Evolutionary conservation across 768 basidiomycete species (phyloP).

Genomic region (Leucocoprinus birnbaumii): DNA sequence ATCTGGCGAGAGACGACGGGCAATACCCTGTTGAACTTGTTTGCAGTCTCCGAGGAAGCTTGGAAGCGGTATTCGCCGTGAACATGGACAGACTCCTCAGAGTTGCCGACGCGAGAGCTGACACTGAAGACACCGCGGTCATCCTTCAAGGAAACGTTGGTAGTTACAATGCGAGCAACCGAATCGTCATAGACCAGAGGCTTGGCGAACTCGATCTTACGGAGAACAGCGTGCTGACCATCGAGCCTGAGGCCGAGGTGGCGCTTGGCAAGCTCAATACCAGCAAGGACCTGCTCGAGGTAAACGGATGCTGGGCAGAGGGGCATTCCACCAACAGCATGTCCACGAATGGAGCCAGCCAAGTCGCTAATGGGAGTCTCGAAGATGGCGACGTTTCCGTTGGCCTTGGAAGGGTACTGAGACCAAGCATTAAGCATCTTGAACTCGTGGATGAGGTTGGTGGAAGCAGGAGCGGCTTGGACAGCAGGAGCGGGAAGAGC

Average conservation of each 20-base stretch:
- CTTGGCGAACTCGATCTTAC: conserved; percentile 44
- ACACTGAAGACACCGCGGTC: conserved; percentile 44
- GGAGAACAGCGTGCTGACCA: conserved; percentile 15
- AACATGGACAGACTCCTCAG: conserved; percentile 36
- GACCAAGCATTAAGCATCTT: conserved; percentile 9
- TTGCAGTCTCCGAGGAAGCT: conserved; percentile 23
- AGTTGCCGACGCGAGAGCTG: conserved; percentile 31
- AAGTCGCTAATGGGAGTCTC: conserved; percentile 50
- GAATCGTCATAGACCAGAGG: conserved; percentile 43
- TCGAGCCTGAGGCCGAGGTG: conserved; percentile 1
- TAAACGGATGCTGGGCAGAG: conserved; percentile 71
- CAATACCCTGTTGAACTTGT: conserved; percentile 35
- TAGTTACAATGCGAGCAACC: conserved; percentile 3
- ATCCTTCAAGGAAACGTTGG: conserved; percentile 31
- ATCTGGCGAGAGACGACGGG: conserved; percentile 33
- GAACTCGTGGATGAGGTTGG: conserved; percentile 12
- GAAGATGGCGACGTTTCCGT: conserved; percentile 41
- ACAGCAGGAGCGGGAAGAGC: not conserved
- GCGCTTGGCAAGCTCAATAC: conserved; percentile 24
- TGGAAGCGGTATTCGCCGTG: conserved; percentile 44
- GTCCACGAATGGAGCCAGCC: conserved; percentile 49
- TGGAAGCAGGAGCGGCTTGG: conserved; percentile 11
- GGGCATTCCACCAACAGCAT: conserved; percentile 50
- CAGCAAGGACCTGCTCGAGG: conserved; percentile 36
- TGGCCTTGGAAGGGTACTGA: conserved; percentile 31